These are phyloP conservation scores for Thermochaetoides thermophila DNA, from an alignment of 495 filamentous ascomycete genomes.

Conservation along the genomic window DNA sequence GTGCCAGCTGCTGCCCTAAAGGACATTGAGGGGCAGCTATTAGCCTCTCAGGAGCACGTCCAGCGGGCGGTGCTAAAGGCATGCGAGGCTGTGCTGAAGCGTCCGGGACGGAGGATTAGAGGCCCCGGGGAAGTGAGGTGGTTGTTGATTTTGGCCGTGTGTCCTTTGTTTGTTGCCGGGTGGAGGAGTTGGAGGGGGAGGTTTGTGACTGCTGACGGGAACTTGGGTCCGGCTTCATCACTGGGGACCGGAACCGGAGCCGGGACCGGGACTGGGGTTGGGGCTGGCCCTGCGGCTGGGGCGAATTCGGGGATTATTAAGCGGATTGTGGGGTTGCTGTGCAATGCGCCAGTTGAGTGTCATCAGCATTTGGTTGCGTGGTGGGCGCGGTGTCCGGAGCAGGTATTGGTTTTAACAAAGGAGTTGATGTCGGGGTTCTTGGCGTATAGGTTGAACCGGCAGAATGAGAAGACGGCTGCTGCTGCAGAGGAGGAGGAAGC, in stretches of 20 bases:
- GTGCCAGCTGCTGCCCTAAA: conserved; percentile 20
- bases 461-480: conserved; percentile 52
- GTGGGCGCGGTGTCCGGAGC: conserved; percentile 59
- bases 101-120: conserved; percentile 57
- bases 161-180: conserved; percentile 52
- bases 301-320: conserved; percentile 78
- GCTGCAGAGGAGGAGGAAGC: too few species aligned
- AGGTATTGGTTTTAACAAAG: conserved; percentile 55
- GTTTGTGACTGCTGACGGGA: conserved; percentile 18
- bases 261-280: too few species aligned
- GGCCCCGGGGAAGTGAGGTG: conserved; percentile 63
- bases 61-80: conserved; percentile 64
- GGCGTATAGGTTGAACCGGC: conserved; percentile 63
- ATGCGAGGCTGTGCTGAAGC: conserved; percentile 70
- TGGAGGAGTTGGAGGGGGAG: conserved; percentile 22
- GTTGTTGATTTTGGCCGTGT: conserved; percentile 69
- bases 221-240: not conserved
- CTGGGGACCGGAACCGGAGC: too few species aligned
- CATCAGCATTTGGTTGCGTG: conserved; percentile 76
- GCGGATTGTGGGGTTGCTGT: conserved; percentile 64
- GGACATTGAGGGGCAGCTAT: conserved; percentile 44
- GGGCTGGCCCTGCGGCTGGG: conserved; percentile 13
- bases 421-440: conserved; percentile 69
- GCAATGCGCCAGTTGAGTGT: conserved; percentile 59
- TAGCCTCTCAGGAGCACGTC: conserved; percentile 52